A percentile compares a stretch with the other conserved stretches of the same genome.
Evolutionary conservation across 164 flowering plant species (phyloP).

Genomic region (Annona squamosa): DNA sequence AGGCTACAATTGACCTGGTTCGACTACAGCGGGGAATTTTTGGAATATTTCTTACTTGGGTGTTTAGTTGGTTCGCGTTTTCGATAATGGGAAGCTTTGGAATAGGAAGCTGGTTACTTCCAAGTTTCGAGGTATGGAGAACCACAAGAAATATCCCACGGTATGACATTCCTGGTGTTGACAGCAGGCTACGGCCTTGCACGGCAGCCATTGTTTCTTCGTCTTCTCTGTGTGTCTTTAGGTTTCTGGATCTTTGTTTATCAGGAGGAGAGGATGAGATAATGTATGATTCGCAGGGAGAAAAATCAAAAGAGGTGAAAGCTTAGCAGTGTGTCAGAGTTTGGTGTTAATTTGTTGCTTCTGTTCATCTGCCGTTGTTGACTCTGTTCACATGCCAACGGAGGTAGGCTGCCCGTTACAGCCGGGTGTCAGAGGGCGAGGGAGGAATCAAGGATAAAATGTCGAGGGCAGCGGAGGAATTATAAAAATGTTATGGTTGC

Average conservation of each 20-base stretch:
- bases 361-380: no score
- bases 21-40: no score
- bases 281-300: not conserved
- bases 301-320: not conserved
- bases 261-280: not conserved
- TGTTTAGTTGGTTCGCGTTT: conserved; percentile 12
- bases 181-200: not conserved
- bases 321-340: not conserved
- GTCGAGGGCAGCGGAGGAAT: no score
- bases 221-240: not conserved
- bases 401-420: no score
- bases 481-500: no score
- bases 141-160: not conserved
- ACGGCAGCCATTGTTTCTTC: not conserved
- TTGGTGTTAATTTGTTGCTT: no score
- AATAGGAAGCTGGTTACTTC: not conserved
- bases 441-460: no score
- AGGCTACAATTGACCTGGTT: no score
- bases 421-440: no score
- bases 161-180: not conserved
- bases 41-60: not conserved
- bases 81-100: conserved; percentile 16
- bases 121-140: not conserved
- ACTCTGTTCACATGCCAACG: no score
- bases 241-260: no score